Conservation (phyloP, 2,329 filamentous ascomycete genomes). For the Ophiostoma australiae region DNA sequence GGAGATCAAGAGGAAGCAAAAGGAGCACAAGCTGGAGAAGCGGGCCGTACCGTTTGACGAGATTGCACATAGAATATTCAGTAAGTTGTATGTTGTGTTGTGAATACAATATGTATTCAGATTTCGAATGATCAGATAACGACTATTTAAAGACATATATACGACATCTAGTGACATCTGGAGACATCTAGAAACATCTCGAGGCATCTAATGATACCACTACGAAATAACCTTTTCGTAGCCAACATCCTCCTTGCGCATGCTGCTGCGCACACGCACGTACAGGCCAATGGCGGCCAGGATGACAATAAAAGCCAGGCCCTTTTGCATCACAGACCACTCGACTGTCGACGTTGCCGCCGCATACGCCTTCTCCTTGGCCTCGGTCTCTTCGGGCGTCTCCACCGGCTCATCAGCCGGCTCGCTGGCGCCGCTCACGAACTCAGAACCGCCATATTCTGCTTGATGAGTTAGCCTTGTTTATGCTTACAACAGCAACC, state of each 20-base stretch:
- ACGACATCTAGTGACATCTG: neutral
- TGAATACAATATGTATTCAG: too few species aligned
- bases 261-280: slow-evolving; percentile 36
- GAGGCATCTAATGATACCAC: neutral
- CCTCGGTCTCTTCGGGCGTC: neutral
- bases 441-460: neutral
- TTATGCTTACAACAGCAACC: neutral
- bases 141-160: neutral
- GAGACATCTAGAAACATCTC: neutral
- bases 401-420: neutral
- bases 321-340: slow-evolving; percentile 47
- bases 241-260: slow-evolving; percentile 33
- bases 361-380: neutral
- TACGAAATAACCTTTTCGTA: slow-evolving; percentile 45
- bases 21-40: too few species aligned
- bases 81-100: too few species aligned
- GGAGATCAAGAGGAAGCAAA: too few species aligned
- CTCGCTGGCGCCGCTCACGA: slow-evolving; percentile 11
- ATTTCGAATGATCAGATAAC: too few species aligned
- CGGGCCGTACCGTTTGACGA: too few species aligned
- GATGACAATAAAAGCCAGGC: slow-evolving; percentile 47
- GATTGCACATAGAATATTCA: too few species aligned
- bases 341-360: slow-evolving; percentile 26
- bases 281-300: slow-evolving; percentile 43
- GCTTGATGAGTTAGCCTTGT: slow-evolving; percentile 5